Percentiles rank a stretch among this genome's conserved stretches.
Conservation (phyloP, 1,139 yeast species). For the Blastobotrys illinoisensis region DNA sequence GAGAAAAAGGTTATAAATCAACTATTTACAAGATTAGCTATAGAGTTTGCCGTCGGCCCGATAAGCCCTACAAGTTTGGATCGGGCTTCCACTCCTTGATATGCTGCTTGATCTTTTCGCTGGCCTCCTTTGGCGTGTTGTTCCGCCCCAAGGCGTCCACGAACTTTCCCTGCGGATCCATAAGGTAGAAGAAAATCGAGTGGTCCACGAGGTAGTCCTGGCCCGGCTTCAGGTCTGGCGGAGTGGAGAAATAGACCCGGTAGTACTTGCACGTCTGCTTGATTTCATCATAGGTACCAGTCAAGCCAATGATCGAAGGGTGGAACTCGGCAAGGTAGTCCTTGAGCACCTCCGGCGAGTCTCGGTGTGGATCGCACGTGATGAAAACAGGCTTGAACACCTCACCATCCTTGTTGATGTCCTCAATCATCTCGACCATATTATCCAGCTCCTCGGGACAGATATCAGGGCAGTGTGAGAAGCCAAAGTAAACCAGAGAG, state of each 20-base stretch:
- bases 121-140: conserved; percentile 72
- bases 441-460: conserved; percentile 97
- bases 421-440: conserved; percentile 70
- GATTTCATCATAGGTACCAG: conserved; percentile 83
- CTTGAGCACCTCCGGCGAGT: conserved; percentile 74
- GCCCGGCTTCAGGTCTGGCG: conserved; percentile 87
- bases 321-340: conserved; percentile 83
- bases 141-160: conserved; percentile 93
- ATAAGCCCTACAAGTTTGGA: not conserved
- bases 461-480: conserved; percentile 95
- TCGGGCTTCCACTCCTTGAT: conserved; percentile 69
- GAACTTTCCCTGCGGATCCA: conserved; percentile 95
- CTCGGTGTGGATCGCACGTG: conserved; percentile 96
- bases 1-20: not conserved
- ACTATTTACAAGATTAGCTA: not conserved
- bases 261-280: conserved; percentile 79
- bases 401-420: conserved; percentile 47
- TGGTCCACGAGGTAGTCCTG: conserved; percentile 96
- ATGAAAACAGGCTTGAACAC: conserved; percentile 75
- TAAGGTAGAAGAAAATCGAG: conserved; percentile 88
- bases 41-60: not conserved
- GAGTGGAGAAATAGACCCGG: conserved; percentile 93
- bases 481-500: conserved; percentile 83
- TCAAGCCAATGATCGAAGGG: conserved; percentile 78
- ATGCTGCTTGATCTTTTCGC: conserved; percentile 70